Base-by-base conservation (phyloP, 768 basidiomycete genomes). In the Lentinus brumalis region DNA sequence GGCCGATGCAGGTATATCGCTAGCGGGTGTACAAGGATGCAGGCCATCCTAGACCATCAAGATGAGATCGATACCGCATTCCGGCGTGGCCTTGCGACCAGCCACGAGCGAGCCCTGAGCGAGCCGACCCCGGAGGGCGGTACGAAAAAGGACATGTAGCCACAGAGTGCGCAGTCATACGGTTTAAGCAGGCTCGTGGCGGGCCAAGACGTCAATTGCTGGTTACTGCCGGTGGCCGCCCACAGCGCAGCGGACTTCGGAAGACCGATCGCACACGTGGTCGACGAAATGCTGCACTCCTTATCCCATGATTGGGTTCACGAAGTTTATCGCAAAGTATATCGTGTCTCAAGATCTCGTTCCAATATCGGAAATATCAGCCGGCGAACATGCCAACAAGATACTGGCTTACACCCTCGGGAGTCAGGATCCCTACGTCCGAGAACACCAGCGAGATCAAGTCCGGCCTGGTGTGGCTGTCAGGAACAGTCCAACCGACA, bases 371-470 rank as follows among this genome's bases (percentile, higher is more conserved):
- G 60, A 60, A 41, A 51, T 66, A 67, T 65, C 70, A 89, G 66
- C 86, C 91, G 64, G 91, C 88, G 78, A 93, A 96, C 88, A 96
- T 94, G 65, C 92, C 94, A 60, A 97, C 95, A 46, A 97, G 82
- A 73, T 96, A 96, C 73, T 95, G 94, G 75, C 92, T 95, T 65
- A 97, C 93, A 59, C 92, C 91, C 76, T 93, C 91, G 35, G 95
- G 94, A 21, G 93, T 94, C 63, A 96, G 80, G 67, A 92, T 92
- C 21, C 96, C 96, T 44, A 98, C 87, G 68, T 98, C 96, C 58
- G 92, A 94, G 71, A 98, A 92, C 40, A 98, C 93, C 40, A 98
- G 83, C 39, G 93, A 90, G 64, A 98, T 96, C 65, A 96, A 78
- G 78, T 98, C 94, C 56, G 96, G 93, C 70, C 91, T 93, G 65